These are phyloP conservation scores for Paramecium biaurelia DNA, from an alignment of 73 alveolate species.

Conservation along the genomic window DNA sequence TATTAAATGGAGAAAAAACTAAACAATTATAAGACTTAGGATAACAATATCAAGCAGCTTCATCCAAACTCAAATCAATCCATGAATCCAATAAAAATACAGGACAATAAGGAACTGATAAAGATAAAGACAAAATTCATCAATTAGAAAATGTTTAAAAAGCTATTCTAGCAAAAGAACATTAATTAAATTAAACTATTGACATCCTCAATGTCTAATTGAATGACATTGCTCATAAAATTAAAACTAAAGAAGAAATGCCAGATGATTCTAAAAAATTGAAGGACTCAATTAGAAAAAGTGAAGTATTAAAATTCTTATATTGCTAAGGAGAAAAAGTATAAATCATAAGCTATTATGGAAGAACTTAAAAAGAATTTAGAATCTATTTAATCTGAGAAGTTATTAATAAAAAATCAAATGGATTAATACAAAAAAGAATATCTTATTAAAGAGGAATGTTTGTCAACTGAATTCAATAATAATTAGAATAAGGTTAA, in stretches of 20 bases:
- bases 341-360: not conserved
- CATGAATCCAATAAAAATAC: not conserved
- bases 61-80: not conserved
- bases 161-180: not conserved
- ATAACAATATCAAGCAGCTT: not conserved
- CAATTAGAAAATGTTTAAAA: not conserved
- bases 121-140: not conserved
- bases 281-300: not conserved
- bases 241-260: not conserved
- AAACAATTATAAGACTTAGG: not conserved
- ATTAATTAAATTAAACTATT: not conserved
- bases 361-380: not conserved
- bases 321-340: not conserved
- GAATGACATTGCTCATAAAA: not conserved
- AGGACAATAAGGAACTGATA: not conserved
- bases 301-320: not conserved
- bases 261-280: not conserved
- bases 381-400: not conserved
- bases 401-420: not conserved
- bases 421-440: not conserved
- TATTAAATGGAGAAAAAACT: constrained; percentile 12
- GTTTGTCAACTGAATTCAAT: not conserved
- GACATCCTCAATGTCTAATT: not conserved
- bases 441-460: not conserved
- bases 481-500: not conserved